Evolutionary conservation across 495 filamentous ascomycete species (phyloP).

Genomic region (Xylaria sp.): DNA sequence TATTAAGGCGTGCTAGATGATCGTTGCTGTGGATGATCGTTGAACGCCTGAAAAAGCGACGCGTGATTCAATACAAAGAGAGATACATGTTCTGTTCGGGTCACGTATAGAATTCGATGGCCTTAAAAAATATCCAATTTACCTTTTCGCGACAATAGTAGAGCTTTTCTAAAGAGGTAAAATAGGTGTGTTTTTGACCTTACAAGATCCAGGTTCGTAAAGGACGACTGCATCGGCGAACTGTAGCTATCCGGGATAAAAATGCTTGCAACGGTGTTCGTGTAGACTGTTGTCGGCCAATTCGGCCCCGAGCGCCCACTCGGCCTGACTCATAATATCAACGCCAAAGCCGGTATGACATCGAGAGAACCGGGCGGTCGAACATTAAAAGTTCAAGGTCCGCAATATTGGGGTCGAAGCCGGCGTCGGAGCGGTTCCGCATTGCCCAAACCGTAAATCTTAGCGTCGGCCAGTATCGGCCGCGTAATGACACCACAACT

Average conservation of each 20-base stretch:
- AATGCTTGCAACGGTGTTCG: neutral
- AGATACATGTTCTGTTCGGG: neutral
- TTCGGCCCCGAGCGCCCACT: too few species aligned
- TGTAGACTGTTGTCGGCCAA: neutral
- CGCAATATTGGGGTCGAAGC: neutral
- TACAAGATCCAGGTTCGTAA: neutral
- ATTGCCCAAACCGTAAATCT: neutral
- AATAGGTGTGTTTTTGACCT: neutral
- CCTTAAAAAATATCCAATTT: neutral
- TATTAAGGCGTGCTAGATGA: neutral
- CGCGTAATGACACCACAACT: neutral
- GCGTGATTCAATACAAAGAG: neutral
- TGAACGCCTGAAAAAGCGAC: neutral
- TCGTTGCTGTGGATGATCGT: too few species aligned
- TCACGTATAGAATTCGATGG: neutral
- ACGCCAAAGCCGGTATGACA: too few species aligned
- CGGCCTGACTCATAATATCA: neutral
- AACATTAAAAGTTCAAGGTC: neutral
- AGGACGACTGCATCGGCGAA: neutral
- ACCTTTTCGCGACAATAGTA: neutral
- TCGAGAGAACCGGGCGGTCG: neutral
- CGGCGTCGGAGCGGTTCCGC: conserved; percentile 12
- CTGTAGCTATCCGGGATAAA: neutral
- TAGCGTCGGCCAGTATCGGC: conserved; percentile 18
- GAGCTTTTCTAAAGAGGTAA: neutral